phyloP scores from a whole-genome alignment of 2,329 filamentous ascomycete species.

The Neopestalotiopsis rosae region DNA sequence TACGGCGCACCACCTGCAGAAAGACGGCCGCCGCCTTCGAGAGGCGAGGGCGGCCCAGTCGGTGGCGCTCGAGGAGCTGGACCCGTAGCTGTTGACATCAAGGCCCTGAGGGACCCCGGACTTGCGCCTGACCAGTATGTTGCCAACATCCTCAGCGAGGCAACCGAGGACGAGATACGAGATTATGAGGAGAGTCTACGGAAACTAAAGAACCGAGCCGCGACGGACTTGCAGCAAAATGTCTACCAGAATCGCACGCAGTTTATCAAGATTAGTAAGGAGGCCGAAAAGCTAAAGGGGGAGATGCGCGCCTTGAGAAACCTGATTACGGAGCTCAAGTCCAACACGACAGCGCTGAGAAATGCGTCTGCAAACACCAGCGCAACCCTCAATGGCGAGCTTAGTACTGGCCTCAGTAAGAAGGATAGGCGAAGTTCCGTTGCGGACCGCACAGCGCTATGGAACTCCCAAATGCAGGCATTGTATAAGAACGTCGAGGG shows the following conservation, averaged over 20 bases:
- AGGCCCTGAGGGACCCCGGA: conserved; percentile 79
- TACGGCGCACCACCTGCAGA: conserved; percentile 54
- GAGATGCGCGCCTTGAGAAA: conserved; percentile 93
- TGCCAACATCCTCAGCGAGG: conserved; percentile 76
- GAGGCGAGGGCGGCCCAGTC: conserved; percentile 48
- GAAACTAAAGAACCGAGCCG: conserved; percentile 78
- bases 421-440: conserved; percentile 90
- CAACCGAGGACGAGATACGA: conserved; percentile 84
- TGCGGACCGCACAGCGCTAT: conserved; percentile 68
- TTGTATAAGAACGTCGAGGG: conserved; percentile 98
- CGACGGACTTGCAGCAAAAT: conserved; percentile 88
- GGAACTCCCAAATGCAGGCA: conserved; percentile 76
- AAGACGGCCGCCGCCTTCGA: conserved; percentile 58
- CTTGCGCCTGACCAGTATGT: conserved; percentile 82
- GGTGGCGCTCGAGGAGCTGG: conserved; percentile 50
- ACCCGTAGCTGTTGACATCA: conserved; percentile 74
- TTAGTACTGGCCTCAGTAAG: conserved; percentile 64
- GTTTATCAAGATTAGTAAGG: conserved; percentile 99
- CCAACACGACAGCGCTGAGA: conserved; percentile 71
- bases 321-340: conserved; percentile 90
- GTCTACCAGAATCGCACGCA: conserved; percentile 97
- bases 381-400: conserved; percentile 55
- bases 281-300: conserved; percentile 94
- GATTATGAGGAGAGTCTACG: conserved; percentile 79
- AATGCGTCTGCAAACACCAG: conserved; percentile 61